Conservation (phyloP, 345 rosid genomes). For the Pistacia atlantica region DNA sequence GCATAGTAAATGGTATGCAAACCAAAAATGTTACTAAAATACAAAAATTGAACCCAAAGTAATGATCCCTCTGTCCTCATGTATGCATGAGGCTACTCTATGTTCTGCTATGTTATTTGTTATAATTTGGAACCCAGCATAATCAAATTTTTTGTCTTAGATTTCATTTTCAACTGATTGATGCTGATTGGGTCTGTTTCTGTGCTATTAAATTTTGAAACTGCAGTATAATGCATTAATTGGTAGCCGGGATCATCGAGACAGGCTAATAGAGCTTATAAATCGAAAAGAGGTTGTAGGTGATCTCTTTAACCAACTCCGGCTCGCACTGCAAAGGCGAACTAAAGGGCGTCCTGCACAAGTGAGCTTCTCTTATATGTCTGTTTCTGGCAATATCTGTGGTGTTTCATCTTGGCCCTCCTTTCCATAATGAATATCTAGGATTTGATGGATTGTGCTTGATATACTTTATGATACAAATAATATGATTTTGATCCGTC, state of each 20-base stretch:
- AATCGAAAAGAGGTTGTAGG: slow-evolving; percentile 89
- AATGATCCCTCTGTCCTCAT: background rate
- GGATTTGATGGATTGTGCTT: background rate
- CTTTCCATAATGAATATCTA: background rate
- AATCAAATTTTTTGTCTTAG: background rate
- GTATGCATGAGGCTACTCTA: background rate
- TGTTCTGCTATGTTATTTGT: background rate
- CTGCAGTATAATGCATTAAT: slow-evolving; percentile 86
- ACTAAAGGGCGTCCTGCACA: slow-evolving; percentile 85
- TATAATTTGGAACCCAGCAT: background rate
- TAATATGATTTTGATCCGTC: background rate
- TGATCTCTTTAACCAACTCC: slow-evolving; percentile 92
- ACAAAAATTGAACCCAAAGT: background rate
- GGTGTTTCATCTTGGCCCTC: slow-evolving; percentile 7
- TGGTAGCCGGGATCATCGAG: slow-evolving; percentile 64
- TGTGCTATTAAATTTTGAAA: slow-evolving; percentile 14
- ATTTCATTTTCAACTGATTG: background rate
- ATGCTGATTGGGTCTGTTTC: slow-evolving; percentile 14
- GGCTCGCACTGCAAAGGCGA: slow-evolving; percentile 85
- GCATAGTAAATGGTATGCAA: background rate
- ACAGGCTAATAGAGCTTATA: slow-evolving; percentile 71
- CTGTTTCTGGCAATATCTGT: slow-evolving; percentile 12
- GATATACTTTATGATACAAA: background rate
- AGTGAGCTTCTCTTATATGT: slow-evolving; percentile 42
- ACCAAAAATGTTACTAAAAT: background rate